Conservation (phyloP, 2,329 filamentous ascomycete species). For the Sporothrix brasiliensis region DNA sequence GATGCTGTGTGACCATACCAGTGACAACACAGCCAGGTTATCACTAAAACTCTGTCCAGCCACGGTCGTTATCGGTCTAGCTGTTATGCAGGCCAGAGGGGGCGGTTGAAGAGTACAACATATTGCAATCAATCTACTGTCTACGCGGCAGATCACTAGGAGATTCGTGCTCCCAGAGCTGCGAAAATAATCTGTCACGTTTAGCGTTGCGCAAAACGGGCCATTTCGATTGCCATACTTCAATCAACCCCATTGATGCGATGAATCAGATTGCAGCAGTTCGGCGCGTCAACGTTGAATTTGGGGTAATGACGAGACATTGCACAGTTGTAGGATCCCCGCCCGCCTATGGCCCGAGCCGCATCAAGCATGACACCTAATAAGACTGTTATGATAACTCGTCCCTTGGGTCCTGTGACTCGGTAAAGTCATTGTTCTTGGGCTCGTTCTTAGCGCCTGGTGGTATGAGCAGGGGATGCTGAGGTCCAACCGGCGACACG, state of each 20-base stretch:
- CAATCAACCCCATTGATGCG: background rate
- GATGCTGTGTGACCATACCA: background rate
- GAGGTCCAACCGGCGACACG: background rate
- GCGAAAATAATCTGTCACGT: background rate
- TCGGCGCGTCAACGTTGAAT: background rate
- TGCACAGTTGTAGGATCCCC: background rate
- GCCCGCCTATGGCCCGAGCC: constrained; percentile 18
- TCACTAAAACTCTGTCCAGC: background rate
- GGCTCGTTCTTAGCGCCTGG: constrained; percentile 5
- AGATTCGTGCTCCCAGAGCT: no score
- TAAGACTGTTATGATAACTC: background rate
- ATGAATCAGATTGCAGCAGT: background rate
- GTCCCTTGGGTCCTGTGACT: background rate
- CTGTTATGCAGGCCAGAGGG: background rate
- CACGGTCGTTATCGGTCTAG: background rate
- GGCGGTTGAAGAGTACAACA: background rate
- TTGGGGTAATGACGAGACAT: background rate
- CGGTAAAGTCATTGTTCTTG: background rate
- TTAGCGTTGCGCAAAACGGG: background rate
- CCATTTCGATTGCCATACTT: background rate
- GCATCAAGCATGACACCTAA: constrained; percentile 5
- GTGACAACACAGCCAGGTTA: background rate
- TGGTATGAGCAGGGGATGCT: background rate
- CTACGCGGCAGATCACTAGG: background rate
- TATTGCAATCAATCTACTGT: background rate